Conservation (phyloP, 2,329 filamentous ascomycete genomes). For the Neopestalotiopsis sp. region DNA sequence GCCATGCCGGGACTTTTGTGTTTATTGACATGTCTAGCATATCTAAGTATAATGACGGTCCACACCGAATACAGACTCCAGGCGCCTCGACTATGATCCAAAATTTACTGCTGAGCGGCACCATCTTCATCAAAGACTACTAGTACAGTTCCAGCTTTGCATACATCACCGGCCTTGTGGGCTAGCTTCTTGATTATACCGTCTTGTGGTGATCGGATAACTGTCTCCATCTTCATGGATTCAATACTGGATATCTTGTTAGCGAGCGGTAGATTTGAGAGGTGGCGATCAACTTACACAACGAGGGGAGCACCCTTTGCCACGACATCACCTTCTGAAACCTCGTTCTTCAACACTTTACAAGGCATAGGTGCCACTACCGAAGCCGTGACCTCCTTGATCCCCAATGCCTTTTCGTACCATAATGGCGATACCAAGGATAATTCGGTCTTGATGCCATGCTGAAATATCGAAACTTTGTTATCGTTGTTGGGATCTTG, state of each 20-base stretch:
- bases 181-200: constrained; percentile 75
- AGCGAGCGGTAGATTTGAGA: constrained; percentile 23
- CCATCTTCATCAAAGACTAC: constrained; percentile 71
- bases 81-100: not conserved
- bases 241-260: constrained; percentile 63
- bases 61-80: not conserved
- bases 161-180: constrained; percentile 79
- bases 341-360: constrained; percentile 91
- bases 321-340: constrained; percentile 80
- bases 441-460: constrained; percentile 64
- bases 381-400: constrained; percentile 80
- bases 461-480: constrained; percentile 79
- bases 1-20: not conserved
- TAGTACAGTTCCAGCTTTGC: constrained; percentile 76
- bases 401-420: constrained; percentile 85
- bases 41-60: not conserved
- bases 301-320: constrained; percentile 87
- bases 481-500: constrained; percentile 54
- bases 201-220: constrained; percentile 77
- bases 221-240: constrained; percentile 91
- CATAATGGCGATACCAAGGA: constrained; percentile 70
- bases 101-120: not conserved
- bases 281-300: constrained; percentile 61
- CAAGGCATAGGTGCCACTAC: constrained; percentile 96
- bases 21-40: not conserved